Evolutionary conservation across 2,329 filamentous ascomycete species (phyloP).

Genomic region (Chaetomiaceae sp.): DNA sequence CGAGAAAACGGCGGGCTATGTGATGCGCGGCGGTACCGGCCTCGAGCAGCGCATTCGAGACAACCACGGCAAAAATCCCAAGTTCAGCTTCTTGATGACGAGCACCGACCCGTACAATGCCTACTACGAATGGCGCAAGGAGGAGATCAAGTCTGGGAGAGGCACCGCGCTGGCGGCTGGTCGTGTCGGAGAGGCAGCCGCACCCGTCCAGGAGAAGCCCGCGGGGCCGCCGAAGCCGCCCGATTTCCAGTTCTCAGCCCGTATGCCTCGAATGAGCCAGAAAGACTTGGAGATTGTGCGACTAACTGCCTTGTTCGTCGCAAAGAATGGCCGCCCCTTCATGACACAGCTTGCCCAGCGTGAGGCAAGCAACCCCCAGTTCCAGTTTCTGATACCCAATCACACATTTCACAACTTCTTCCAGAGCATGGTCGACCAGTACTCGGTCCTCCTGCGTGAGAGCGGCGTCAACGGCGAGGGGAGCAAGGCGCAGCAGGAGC

Average conservation of each 20-base stretch:
- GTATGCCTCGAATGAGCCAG: constrained; percentile 95
- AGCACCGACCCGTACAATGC: constrained; percentile 75
- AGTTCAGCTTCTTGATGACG: constrained; percentile 85
- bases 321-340: constrained; percentile 86
- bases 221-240: constrained; percentile 79
- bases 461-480: constrained; percentile 61
- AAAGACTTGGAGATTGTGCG: constrained; percentile 75
- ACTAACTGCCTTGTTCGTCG: constrained; percentile 84
- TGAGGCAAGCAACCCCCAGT: constrained; percentile 87
- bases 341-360: constrained; percentile 85
- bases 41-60: constrained; percentile 83
- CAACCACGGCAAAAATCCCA: constrained; percentile 79
- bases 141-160: constrained; percentile 78
- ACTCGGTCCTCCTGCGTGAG: constrained; percentile 69
- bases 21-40: constrained; percentile 61
- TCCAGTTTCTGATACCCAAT: constrained; percentile 91
- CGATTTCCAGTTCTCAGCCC: constrained; percentile 87
- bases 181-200: constrained; percentile 58
- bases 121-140: constrained; percentile 87
- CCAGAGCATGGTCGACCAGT: constrained; percentile 86
- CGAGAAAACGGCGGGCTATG: constrained; percentile 92
- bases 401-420: constrained; percentile 97
- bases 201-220: constrained; percentile 57
- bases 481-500: constrained; percentile 65
- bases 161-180: constrained; percentile 76